phyloP scores from a whole-genome alignment of 2,329 filamentous ascomycete species.

The Trichoderma sp. region DNA sequence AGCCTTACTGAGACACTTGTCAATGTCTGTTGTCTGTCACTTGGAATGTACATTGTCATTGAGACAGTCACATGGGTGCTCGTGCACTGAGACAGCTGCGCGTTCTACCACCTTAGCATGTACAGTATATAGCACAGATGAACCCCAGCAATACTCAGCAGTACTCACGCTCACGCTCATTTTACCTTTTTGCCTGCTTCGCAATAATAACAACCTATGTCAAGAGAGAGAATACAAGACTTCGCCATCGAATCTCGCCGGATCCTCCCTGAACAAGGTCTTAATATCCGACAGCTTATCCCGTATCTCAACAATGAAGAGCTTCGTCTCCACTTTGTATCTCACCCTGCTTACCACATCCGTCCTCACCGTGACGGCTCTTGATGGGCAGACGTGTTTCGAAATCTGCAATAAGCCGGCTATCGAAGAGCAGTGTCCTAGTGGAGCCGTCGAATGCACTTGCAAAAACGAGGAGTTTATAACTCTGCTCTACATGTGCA shows the following conservation, averaged over 20 bases:
- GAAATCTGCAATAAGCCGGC: slow-evolving; percentile 13
- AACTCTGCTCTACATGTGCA: slow-evolving; percentile 19
- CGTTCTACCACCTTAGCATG: background rate
- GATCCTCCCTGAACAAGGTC: background rate
- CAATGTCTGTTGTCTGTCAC: background rate
- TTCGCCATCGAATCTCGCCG: background rate
- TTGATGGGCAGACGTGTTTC: slow-evolving; percentile 23
- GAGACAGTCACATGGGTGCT: background rate
- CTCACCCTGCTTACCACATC: slow-evolving; percentile 7
- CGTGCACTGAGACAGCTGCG: background rate
- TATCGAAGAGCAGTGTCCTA: slow-evolving; percentile 20
- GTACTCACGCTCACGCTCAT: background rate
- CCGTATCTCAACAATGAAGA: slow-evolving; percentile 11
- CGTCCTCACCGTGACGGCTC: background rate
- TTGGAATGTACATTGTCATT: slow-evolving; percentile 3
- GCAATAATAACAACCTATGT: background rate
- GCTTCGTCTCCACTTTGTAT: slow-evolving; percentile 12
- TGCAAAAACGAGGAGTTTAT: slow-evolving; percentile 24
- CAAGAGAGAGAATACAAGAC: background rate
- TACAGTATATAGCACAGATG: slow-evolving; percentile 1
- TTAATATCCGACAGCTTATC: background rate
- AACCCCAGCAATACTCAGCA: background rate
- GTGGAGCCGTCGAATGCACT: background rate
- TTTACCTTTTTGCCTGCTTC: background rate
- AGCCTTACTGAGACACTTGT: background rate